A percentile compares a stretch with the other conserved stretches of the same genome.
Conservation (phyloP, 306 rosid species). For the Prunus padus region DNA sequence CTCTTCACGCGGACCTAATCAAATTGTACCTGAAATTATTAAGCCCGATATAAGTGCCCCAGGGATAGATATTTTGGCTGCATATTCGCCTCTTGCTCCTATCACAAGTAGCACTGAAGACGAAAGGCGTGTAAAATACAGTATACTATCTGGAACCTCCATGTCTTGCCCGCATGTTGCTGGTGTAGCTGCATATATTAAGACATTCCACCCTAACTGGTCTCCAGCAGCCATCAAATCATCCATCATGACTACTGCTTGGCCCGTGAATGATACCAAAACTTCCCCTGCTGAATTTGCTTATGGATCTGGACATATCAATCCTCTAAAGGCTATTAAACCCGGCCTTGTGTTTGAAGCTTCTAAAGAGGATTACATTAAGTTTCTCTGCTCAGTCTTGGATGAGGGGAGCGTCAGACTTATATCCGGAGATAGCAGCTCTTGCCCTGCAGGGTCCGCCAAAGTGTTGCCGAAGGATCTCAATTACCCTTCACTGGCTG, state of each 20-base stretch:
- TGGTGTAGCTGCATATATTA: constrained; percentile 29
- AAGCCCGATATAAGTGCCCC: constrained; percentile 43
- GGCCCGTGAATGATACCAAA: background rate
- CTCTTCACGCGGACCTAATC: constrained; percentile 42
- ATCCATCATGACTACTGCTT: constrained; percentile 11
- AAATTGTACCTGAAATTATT: constrained; percentile 24
- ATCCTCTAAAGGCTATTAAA: background rate
- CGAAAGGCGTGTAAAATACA: constrained; percentile 14
- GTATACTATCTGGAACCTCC: constrained; percentile 42
- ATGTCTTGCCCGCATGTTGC: constrained; percentile 45
- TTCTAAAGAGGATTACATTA: constrained; percentile 3
- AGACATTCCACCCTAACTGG: constrained; percentile 18
- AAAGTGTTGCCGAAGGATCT: background rate
- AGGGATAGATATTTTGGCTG: constrained; percentile 38
- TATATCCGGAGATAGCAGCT: background rate
- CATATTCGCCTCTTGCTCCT: constrained; percentile 18
- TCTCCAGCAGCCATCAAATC: constrained; percentile 30
- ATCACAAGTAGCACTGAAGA: background rate
- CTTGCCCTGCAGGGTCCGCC: background rate
- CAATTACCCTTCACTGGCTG: constrained; percentile 15
- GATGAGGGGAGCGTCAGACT: background rate
- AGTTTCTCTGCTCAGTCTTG: constrained; percentile 2
- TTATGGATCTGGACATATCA: constrained; percentile 20
- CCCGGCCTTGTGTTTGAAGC: constrained; percentile 13
- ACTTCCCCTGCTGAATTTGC: constrained; percentile 3